Conservation (phyloP, 1,139 yeast genomes). For the Saccharomyces hybrid region DNA sequence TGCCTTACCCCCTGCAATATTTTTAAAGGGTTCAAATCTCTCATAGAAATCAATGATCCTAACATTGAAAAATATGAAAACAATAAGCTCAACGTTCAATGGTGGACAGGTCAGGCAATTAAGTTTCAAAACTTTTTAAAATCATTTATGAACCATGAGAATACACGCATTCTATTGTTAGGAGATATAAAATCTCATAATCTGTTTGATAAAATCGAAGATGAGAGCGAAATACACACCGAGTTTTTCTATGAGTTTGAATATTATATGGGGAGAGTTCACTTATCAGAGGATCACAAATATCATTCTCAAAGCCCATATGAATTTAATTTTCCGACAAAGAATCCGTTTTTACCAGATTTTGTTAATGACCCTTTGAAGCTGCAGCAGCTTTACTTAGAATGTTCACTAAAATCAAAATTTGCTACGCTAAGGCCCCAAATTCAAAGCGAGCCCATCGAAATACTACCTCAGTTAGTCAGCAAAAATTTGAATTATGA, state of each 20-base stretch:
- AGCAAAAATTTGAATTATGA: conserved; percentile 34
- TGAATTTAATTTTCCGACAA: conserved; percentile 10
- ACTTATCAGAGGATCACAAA: conserved; percentile 3
- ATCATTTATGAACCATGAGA: conserved; percentile 26
- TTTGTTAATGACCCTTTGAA: conserved; percentile 23
- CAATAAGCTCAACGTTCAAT: conserved; percentile 24
- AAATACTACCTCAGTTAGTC: conserved; percentile 28
- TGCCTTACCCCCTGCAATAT: conserved; percentile 34
- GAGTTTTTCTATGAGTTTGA: conserved; percentile 36
- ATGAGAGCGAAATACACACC: conserved; percentile 5
- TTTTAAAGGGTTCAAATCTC: conserved; percentile 36
- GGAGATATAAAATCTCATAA: conserved; percentile 23
- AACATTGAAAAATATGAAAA: conserved; percentile 30
- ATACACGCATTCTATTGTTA: conserved; percentile 32
- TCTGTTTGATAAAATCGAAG: conserved; percentile 2
- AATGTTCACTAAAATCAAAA: conserved; percentile 26
- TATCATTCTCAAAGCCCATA: background rate
- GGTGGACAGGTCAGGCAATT: conserved; percentile 38
- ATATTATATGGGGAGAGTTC: conserved; percentile 20
- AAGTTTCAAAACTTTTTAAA: conserved; percentile 33
- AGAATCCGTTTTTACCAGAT: conserved; percentile 29
- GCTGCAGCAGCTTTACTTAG: conserved; percentile 24
- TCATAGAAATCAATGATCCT: conserved; percentile 24
- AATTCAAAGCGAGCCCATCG: conserved; percentile 23
- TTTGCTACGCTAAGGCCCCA: conserved; percentile 31